A percentile compares a stretch with the other conserved stretches of the same genome.
phyloP scores from a whole-genome alignment of 2,329 filamentous ascomycete genomes.

The Cercospora sp. region DNA sequence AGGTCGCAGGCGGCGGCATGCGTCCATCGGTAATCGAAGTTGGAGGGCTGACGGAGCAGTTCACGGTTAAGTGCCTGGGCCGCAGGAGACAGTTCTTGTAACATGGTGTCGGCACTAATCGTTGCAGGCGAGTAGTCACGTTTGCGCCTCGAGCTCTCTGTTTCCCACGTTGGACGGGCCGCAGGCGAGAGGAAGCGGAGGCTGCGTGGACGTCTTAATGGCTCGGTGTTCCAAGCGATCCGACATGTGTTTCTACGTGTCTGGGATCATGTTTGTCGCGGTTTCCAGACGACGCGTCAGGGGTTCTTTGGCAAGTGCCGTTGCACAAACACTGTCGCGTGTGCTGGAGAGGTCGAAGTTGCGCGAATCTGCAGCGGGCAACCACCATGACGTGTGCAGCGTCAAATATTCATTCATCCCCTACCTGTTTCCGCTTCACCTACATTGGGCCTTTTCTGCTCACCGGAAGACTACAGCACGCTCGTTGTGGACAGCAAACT shows the following conservation, averaged over 20 bases:
- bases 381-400: not conserved
- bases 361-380: conserved; percentile 1
- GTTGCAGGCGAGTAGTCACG: not conserved
- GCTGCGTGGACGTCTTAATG: not conserved
- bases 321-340: conserved; percentile 6
- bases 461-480: not conserved
- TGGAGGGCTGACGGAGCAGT: conserved; percentile 73
- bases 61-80: conserved; percentile 83
- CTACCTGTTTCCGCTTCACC: not conserved
- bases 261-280: conserved; percentile 3
- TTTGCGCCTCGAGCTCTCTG: not conserved
- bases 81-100: conserved; percentile 42
- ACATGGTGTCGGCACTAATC: not conserved
- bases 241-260: not conserved
- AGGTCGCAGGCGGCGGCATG: conserved; percentile 70
- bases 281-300: not conserved
- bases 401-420: not conserved
- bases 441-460: not conserved
- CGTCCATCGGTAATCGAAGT: conserved; percentile 74
- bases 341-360: not conserved
- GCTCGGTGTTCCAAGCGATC: not conserved
- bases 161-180: not conserved
- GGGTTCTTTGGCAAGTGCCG: not conserved
- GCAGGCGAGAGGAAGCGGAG: not conserved
- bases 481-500: not conserved